phyloP scores from a whole-genome alignment of 2,329 filamentous ascomycete species.

The Aspergillus sojae region DNA sequence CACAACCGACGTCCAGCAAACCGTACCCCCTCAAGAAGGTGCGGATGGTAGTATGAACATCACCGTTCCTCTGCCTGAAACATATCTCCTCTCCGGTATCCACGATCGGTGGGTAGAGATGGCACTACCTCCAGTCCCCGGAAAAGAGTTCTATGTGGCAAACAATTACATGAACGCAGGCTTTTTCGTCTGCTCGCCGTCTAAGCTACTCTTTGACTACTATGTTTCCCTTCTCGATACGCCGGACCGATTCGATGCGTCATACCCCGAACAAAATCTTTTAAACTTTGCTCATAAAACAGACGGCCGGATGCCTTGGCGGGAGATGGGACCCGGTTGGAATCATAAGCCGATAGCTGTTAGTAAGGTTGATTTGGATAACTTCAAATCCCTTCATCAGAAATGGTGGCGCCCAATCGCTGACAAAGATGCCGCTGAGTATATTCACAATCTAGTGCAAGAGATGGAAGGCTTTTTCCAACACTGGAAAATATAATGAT shows the following conservation, averaged over 20 bases:
- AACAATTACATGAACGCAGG: not conserved
- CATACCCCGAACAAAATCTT: constrained; percentile 9
- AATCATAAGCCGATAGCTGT: constrained; percentile 7
- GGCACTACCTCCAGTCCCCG: too few species aligned
- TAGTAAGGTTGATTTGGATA: constrained; percentile 4
- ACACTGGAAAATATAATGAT: not conserved
- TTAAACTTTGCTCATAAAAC: constrained; percentile 16
- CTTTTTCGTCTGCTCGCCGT: constrained; percentile 12
- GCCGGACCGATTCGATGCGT: too few species aligned
- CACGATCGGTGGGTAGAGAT: too few species aligned
- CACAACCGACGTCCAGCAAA: too few species aligned
- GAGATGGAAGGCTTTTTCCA: constrained; percentile 7
- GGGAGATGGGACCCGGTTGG: constrained; percentile 1
- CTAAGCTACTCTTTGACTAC: too few species aligned
- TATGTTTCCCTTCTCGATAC: too few species aligned
- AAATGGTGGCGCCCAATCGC: constrained; percentile 18
- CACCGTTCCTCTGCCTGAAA: too few species aligned
- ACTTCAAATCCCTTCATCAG: constrained; percentile 13
- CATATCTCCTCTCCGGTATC: too few species aligned
- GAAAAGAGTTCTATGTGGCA: too few species aligned
- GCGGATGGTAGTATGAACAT: too few species aligned
- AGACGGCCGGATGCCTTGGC: constrained; percentile 19
- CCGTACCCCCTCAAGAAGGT: too few species aligned
- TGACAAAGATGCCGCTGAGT: constrained; percentile 7
- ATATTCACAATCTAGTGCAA: not conserved